Evolutionary conservation across 371 early-diverging fungal species (phyloP).

Genomic region (Mortierella sp.): DNA sequence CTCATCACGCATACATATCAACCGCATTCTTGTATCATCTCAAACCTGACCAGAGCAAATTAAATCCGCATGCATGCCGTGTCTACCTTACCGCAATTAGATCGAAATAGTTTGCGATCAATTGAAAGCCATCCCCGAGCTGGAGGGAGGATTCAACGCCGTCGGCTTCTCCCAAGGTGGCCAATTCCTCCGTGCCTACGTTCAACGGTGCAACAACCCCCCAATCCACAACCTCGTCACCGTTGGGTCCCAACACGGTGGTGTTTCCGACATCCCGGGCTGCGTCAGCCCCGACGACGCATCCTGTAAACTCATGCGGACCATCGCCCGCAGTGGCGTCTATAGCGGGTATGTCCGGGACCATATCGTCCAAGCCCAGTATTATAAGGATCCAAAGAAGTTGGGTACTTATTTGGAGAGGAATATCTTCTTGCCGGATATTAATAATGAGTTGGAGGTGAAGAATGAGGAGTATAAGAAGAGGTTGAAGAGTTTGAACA

Average conservation of each 20-base stretch:
- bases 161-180: conserved; percentile 96
- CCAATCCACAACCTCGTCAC: conserved; percentile 85
- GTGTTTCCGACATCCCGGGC: conserved; percentile 88
- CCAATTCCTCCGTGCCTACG: conserved; percentile 78
- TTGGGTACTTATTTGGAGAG: conserved; percentile 75
- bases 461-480: conserved; percentile 70
- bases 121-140: conserved; percentile 65
- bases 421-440: conserved; percentile 87
- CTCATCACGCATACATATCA: too few relatives aligned
- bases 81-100: conserved; percentile 28
- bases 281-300: conserved; percentile 66
- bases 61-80: background rate
- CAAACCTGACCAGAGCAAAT: conserved; percentile 13
- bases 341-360: conserved; percentile 87
- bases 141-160: conserved; percentile 86
- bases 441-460: conserved; percentile 82
- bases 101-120: conserved; percentile 74
- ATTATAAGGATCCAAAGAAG: conserved; percentile 81
- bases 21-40: background rate
- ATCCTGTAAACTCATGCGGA: conserved; percentile 77
- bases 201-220: conserved; percentile 86
- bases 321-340: conserved; percentile 76
- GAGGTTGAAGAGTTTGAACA: conserved; percentile 72
- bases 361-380: conserved; percentile 93
- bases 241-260: conserved; percentile 89